phyloP scores from a whole-genome alignment of 208 protist genomes.

The Trypanosoma melophagium region DNA sequence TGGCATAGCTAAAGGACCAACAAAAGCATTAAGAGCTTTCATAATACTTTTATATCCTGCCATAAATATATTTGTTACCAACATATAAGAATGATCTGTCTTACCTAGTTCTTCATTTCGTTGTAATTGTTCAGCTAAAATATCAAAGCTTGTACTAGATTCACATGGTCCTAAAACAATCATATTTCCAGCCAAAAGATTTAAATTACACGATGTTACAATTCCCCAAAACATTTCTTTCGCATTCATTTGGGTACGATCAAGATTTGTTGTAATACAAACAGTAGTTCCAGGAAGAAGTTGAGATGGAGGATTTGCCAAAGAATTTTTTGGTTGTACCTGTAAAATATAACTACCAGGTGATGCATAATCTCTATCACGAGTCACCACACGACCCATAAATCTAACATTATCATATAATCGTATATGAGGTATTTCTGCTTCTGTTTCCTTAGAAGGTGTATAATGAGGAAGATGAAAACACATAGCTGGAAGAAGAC shows the following conservation, averaged over 20 bases:
- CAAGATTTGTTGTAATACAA: conserved; percentile 73
- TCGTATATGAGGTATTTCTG: conserved; percentile 71
- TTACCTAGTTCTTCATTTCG: conserved; percentile 65
- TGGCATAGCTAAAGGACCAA: conserved; percentile 83
- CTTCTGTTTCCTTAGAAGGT: conserved; percentile 51
- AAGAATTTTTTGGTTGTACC: conserved; percentile 56
- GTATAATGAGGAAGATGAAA: conserved; percentile 59
- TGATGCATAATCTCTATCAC: conserved; percentile 70
- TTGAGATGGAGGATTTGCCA: conserved; percentile 43
- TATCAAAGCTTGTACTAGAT: conserved; percentile 47
- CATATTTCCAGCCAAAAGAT: conserved; percentile 49
- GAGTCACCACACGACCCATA: conserved; percentile 68
- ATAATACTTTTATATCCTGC: conserved; percentile 81
- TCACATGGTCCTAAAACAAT: conserved; percentile 73
- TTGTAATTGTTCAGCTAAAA: conserved; percentile 53
- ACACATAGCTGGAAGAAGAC: conserved; percentile 66
- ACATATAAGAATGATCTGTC: conserved; percentile 54
- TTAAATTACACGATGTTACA: conserved; percentile 62
- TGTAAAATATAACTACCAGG: conserved; percentile 77
- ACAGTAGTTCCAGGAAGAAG: conserved; percentile 76
- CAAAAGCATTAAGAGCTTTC: conserved; percentile 69
- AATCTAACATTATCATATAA: conserved; percentile 63
- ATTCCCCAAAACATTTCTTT: conserved; percentile 87
- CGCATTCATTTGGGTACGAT: conserved; percentile 39
- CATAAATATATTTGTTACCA: conserved; percentile 84